Base-by-base conservation (phyloP, 148 eudicot genomes). In the Silene conica region DNA sequence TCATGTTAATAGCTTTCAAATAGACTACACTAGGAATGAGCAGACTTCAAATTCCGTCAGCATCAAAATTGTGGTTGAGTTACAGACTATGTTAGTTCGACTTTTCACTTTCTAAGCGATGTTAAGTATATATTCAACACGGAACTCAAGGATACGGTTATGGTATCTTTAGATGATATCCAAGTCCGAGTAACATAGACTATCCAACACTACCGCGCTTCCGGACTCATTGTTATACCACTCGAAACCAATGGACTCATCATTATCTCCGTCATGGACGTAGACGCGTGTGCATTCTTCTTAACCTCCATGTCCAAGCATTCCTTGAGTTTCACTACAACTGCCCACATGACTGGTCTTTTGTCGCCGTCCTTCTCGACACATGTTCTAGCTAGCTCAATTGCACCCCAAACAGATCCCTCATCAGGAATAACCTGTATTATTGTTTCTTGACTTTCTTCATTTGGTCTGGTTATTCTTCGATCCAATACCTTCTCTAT, bases 291-390 rank as follows among this genome's bases (percentile, higher is more conserved):
- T 7, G 25, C 55, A 45, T 65, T 67, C 22, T 65, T 65, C 48
- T 65, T 22, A 11, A 50, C 13, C 59, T 69, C 72, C 60, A 50
- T 69, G 5, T 25, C 20, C 15, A 52, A 69, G 43, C 72, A 69
- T 0, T 25, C 13, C 43, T 69, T 69, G 6, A 69, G 57, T 7
- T 12, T 52, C 18, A 25, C 41, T 4, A 52, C 59, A 20, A 69
- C 13, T 15, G 52, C 58, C 57, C 59, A 69, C 72, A 69, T 69
- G 20, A 14, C 38, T 5, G 72, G 72, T 60, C 72, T 22, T 52
- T 69, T 26, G 16, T 3, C 23, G 59, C 5, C 20, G 25, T 69
- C 60, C 1, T 1, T 2, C 23, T 69, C 8, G 11, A 52, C 12
- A 26, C 72, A 69, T 23, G 59, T 5, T 11, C 38, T 50, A 7